These are phyloP conservation scores for Teunomyces panamensis DNA, from an alignment of 805 yeast genomes.

Conservation along the genomic window DNA sequence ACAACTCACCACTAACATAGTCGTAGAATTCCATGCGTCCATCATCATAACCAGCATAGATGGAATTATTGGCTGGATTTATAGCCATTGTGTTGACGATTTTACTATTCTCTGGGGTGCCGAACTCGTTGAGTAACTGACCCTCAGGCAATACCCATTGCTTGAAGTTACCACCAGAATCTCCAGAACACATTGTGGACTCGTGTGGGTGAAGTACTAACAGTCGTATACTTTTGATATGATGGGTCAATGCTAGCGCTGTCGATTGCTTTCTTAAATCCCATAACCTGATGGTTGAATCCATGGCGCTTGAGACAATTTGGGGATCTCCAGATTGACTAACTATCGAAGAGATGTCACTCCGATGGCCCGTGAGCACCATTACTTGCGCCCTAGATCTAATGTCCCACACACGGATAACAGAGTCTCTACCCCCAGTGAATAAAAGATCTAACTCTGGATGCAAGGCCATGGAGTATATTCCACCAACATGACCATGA, in stretches of 20 bases:
- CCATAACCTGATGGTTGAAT: constrained; percentile 85
- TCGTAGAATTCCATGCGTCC: constrained; percentile 79
- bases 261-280: constrained; percentile 80
- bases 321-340: constrained; percentile 81
- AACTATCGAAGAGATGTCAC: constrained; percentile 66
- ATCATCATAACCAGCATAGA: constrained; percentile 82
- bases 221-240: constrained; percentile 75
- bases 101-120: constrained; percentile 39
- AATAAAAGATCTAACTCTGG: constrained; percentile 82
- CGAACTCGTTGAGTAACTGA: constrained; percentile 55
- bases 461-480: constrained; percentile 78
- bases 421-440: constrained; percentile 87
- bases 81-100: constrained; percentile 69
- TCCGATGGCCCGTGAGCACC: constrained; percentile 78
- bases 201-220: constrained; percentile 67
- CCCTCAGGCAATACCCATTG: constrained; percentile 87
- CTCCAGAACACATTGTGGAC: constrained; percentile 74
- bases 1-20: constrained; percentile 64
- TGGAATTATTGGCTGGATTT: constrained; percentile 56
- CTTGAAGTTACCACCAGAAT: constrained; percentile 68
- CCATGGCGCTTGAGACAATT: constrained; percentile 77
- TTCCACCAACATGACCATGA: constrained; percentile 92
- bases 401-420: constrained; percentile 91
- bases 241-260: constrained; percentile 74
- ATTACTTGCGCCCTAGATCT: constrained; percentile 72